Base-by-base conservation (phyloP, 345 rosid species). In the Rhizophora mangle region DNA sequence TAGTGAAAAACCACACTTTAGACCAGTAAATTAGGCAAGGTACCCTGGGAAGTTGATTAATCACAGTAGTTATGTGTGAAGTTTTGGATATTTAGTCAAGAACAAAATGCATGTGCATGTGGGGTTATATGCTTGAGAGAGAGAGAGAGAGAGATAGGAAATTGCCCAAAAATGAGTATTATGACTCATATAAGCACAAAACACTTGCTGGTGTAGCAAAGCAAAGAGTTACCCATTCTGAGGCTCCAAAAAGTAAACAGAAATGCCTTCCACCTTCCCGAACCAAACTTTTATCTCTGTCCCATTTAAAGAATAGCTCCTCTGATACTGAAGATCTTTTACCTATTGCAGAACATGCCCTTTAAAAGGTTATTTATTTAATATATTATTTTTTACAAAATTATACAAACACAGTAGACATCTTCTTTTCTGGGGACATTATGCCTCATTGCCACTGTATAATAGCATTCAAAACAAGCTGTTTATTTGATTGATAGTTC, bases 241-340 rank as follows among this genome's bases (percentile, higher is more conserved):
- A 68, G 96, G 97, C 68, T 93, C 97, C 78, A 93, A 78, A 76
- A 93, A 89, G 81, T 90, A 89, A 74, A 90, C 98, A 7, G 96
- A 83, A 75, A 93, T 79, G 56, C 98, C 90, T 86, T 93, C 97
- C 71, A 91, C 98, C 69, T 87, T 89, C 67, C 97, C 98, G 55
- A 79, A 76, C 96, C 97, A 93, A 31, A 89, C 97, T 84, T 90
- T 86, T 74, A 93, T 86, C 78, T 93, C 98, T 34, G 91, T 89
- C 56, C 85, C 98, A 64, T 88, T 89, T 92, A 92, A 91, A 60
- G 83, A 86, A 79, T 81, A 93, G 81, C 89, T 81, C 86, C 85
- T 82, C 26, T 82, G 72, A 64, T 74, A 81, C 46, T 80, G 80
- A 46, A 93, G 68, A 80, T 93, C 94, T 79, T 84, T 87, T 71